Evolutionary conservation across 2,329 filamentous ascomycete genomes (phyloP), one percentile per base, ranked within the genome.

Genomic region (Grosmannia clavigera): DNA sequence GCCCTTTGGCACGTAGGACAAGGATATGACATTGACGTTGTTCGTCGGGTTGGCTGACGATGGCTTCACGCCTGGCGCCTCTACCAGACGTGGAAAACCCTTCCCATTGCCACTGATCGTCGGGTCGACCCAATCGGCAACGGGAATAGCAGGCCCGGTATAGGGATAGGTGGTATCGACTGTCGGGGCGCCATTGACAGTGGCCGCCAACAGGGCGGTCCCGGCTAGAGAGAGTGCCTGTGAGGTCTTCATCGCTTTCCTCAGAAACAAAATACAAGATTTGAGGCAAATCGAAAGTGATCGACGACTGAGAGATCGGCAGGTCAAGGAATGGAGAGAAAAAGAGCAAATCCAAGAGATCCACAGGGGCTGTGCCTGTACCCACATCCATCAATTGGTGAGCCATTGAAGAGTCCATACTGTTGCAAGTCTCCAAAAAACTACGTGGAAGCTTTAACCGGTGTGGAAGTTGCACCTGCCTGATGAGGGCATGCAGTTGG

Each of bases 71-170:
- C 77, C 78, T 11, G 77, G 78, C 48, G 74, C 67, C 66, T 80
- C 78, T 11, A 78, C 72, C 3, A 80, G 69, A 54, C 78, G 77
- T 25, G 73, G 71, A 63, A 76, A 80, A 1, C 78, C 78, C 61
- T 78, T 78, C 38, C 77, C 78, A 64, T 79, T 78, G 64, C 78
- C 77, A 64, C 78, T 78, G 68, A 77, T 65, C 12, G 73, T 76
- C 3, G 69, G 71, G 65, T 80, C 72, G 54, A 79, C 75, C 77
- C 77, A 80, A 61, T 81, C 78, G 53, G 74, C 78, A 4, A 80
- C 66, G 16, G 78, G 77, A 1, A 79, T 69, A 0, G 69, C 70
- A 2, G 78, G 78, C 1, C 78, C 78, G 0, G 69, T 78, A 67
- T 79, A 80, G 3, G 75, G 75, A 61, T 72, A 79, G 7, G 66